Conservation (phyloP, 1,139 yeast genomes). For the Saccharomyces hybrid region DNA sequence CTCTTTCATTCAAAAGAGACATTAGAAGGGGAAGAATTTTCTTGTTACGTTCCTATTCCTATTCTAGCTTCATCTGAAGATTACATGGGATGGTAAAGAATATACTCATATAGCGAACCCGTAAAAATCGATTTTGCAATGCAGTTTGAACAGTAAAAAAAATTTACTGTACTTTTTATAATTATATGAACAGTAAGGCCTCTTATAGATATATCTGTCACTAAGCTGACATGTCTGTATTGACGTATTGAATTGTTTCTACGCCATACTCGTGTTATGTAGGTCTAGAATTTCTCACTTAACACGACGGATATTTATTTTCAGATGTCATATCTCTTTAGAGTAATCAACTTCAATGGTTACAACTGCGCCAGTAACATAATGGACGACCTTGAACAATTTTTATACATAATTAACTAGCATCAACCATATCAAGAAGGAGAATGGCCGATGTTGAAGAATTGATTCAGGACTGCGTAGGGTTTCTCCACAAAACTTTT, state of each 20-base stretch:
- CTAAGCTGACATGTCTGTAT: background rate
- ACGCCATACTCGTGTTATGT: no score
- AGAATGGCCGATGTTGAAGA: background rate
- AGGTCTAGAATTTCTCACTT: no score
- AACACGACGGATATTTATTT: no score
- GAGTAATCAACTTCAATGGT: no score
- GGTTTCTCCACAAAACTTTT: conserved; percentile 6
- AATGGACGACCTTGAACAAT: background rate
- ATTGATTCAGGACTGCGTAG: background rate
- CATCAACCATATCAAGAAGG: background rate
- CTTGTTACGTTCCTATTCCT: conserved; percentile 32
- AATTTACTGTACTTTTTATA: background rate
- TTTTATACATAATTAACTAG: no score
- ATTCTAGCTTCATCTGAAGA: conserved; percentile 31
- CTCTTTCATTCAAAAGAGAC: conserved; percentile 28
- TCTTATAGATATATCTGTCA: background rate
- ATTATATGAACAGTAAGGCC: no score
- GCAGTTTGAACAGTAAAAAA: background rate
- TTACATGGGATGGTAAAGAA: conserved; percentile 33
- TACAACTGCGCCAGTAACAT: no score
- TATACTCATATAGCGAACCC: background rate
- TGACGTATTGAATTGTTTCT: background rate
- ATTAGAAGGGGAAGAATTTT: conserved; percentile 33
- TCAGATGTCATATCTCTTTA: no score
- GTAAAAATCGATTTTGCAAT: background rate